These are phyloP conservation scores for Rosa chinensis DNA, from an alignment of 306 rosid genomes.

Conservation along the genomic window DNA sequence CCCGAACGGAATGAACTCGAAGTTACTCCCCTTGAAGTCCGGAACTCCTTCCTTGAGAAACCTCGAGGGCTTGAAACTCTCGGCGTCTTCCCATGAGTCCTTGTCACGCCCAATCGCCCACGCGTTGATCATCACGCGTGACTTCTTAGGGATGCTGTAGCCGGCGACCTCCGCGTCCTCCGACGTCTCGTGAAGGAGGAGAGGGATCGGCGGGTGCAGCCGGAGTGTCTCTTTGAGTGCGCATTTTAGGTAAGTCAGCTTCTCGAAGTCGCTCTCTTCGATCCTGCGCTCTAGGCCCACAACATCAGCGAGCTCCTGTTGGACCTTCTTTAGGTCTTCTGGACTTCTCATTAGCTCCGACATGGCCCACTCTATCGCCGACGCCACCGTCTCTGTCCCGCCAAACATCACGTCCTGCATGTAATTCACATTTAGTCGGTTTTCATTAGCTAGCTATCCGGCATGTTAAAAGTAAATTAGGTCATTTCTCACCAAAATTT, in stretches of 20 bases:
- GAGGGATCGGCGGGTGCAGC: slow-evolving; percentile 90
- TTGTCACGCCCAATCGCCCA: slow-evolving; percentile 82
- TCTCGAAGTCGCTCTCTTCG: slow-evolving; percentile 74
- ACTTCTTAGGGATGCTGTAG: slow-evolving; percentile 53
- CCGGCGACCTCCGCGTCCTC: slow-evolving; percentile 60
- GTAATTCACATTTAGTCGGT: neutral
- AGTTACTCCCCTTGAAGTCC: slow-evolving; percentile 73
- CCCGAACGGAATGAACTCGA: slow-evolving; percentile 89
- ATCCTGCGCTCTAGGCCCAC: slow-evolving; percentile 65
- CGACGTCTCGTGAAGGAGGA: slow-evolving; percentile 90
- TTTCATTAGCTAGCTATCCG: neutral
- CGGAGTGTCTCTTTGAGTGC: slow-evolving; percentile 68
- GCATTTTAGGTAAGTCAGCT: slow-evolving; percentile 54
- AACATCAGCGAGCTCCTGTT: slow-evolving; percentile 56
- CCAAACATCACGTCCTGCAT: slow-evolving; percentile 92
- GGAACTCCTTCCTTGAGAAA: slow-evolving; percentile 53
- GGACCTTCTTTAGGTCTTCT: slow-evolving; percentile 55
- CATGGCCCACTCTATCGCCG: slow-evolving; percentile 91
- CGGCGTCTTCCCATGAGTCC: slow-evolving; percentile 61
- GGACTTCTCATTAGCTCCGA: slow-evolving; percentile 73
- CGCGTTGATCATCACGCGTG: slow-evolving; percentile 79
- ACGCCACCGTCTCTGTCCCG: slow-evolving; percentile 93
- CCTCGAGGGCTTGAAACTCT: slow-evolving; percentile 52
- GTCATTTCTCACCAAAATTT: neutral
- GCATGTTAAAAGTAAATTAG: neutral